phyloP scores from a whole-genome alignment of 2,329 filamentous ascomycete species.

The Diplodia corticola region DNA sequence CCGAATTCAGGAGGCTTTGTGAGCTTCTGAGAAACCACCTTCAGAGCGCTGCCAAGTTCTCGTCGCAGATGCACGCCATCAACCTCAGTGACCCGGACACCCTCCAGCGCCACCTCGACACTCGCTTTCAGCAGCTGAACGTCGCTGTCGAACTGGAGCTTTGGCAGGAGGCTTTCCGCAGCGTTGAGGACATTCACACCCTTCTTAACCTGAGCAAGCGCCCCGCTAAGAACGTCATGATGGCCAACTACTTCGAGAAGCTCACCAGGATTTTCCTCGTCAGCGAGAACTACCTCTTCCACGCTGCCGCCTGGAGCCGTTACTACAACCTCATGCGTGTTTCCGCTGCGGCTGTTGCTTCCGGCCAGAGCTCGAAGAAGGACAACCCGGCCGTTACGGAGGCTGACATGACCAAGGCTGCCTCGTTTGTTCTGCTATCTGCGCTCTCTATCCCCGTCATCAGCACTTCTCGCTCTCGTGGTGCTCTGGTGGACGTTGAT shows the following conservation, averaged over 20 bases:
- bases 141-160: constrained; percentile 96
- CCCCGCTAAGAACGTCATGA: constrained; percentile 98
- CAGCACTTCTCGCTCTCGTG: constrained; percentile 93
- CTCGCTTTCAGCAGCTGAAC: constrained; percentile 96
- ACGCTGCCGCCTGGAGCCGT: constrained; percentile 93
- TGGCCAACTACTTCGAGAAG: constrained; percentile 99
- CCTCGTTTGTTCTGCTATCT: constrained; percentile 92
- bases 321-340: constrained; percentile 97
- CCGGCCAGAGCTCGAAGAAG: constrained; percentile 85
- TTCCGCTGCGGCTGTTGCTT: constrained; percentile 78
- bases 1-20: constrained; percentile 96
- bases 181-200: constrained; percentile 97
- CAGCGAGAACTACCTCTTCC: constrained; percentile 99
- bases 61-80: constrained; percentile 98
- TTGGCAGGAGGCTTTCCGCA: constrained; percentile 99
- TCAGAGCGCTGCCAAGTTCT: constrained; percentile 98
- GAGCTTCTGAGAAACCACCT: constrained; percentile 98
- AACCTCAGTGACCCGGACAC: constrained; percentile 98
- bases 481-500: constrained; percentile 94
- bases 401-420: constrained; percentile 87
- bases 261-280: constrained; percentile 97
- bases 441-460: constrained; percentile 98
- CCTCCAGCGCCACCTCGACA: constrained; percentile 94
- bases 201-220: constrained; percentile 97
- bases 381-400: constrained; percentile 91